Evolutionary conservation across 129 eudicot genomes (phyloP), one percentile per base, ranked within the genome.

Genomic region (Helianthus tuberosus): DNA sequence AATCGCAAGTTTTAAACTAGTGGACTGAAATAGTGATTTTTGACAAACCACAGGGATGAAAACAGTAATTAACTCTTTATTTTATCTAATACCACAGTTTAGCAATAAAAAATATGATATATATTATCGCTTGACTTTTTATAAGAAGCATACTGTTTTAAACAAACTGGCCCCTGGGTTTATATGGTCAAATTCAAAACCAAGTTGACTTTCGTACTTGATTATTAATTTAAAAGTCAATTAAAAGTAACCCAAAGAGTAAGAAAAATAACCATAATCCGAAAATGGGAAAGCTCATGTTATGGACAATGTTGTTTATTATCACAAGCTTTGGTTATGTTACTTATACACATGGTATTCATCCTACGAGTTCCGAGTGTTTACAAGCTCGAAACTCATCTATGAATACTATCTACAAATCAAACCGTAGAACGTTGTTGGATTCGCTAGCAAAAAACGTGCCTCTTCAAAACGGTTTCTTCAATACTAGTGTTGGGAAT

Each of bases 231-330:
- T 43, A 57, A 69, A 17, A 36, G 13, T 11, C 50, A n/a, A 10
- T 14, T 58, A 6, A 8, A 76, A 14, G 47, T 32, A 76, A 6
- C 4, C 27, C 61, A 15, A 13, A 66, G 0, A 54, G 41, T 43
- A 67, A 67, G 59, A 53, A 5, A 75, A 51, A 25, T 3, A 1
- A 39, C 8, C 32, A 43, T 23, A 13, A 57, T 44, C 9, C 0
- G 15, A 49, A 77, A 25, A 79, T 79, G 83, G 36, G 20, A 3
- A 79, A 54, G 75, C 44, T 55, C 6, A 32, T 48, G 25, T 38
- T 66, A 35, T 73, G 46, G 38, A 13, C 71, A 67, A 23, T 67
- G 57, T 29, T 73, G 32, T 44, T 66, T 39, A 39, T 39, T 36
- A 5, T 50, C 4, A 48, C 73, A 39, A 7, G 8, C 46, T n/a